Evolutionary conservation across 352 stramenopile species (phyloP).

Genomic region (Phytopythium mirpurense): DNA sequence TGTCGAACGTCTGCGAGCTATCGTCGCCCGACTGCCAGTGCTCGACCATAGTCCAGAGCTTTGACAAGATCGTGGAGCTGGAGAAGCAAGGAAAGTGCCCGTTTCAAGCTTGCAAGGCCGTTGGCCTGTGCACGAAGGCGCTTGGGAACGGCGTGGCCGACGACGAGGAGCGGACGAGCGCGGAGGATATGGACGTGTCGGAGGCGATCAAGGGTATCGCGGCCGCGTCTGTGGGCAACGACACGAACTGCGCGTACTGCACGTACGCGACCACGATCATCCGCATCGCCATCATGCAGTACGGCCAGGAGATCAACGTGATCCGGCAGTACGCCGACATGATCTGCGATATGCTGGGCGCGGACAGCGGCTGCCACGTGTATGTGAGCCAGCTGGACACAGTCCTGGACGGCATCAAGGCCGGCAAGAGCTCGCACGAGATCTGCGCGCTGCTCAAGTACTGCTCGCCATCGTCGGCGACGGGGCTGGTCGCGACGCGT

Average conservation of each 20-base stretch:
- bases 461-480: slow-evolving; percentile 18
- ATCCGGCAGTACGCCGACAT: slow-evolving; percentile 66
- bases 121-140: slow-evolving; percentile 40
- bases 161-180: slow-evolving; percentile 7
- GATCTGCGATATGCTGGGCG: slow-evolving; percentile 65
- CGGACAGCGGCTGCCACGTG: slow-evolving; percentile 54
- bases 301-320: slow-evolving; percentile 43
- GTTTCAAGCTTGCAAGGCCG: slow-evolving; percentile 40
- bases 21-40: slow-evolving; percentile 41
- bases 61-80: slow-evolving; percentile 61
- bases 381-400: slow-evolving; percentile 68
- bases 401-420: slow-evolving; percentile 55
- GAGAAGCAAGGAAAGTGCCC: slow-evolving; percentile 48
- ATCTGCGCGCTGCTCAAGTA: slow-evolving; percentile 63
- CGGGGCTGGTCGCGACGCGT: neutral
- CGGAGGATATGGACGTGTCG: slow-evolving; percentile 9
- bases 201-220: slow-evolving; percentile 30
- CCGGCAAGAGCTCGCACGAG: slow-evolving; percentile 55
- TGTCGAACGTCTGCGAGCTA: slow-evolving; percentile 45
- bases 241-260: slow-evolving; percentile 53
- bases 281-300: slow-evolving; percentile 54
- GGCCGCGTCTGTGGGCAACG: slow-evolving; percentile 24
- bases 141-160: neutral
- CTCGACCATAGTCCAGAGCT: slow-evolving; percentile 41
- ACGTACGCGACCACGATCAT: slow-evolving; percentile 55